A percentile compares a stretch with the other conserved stretches of the same genome.
Conservation (phyloP, 345 rosid genomes). For the Clarkia xantiana region DNA sequence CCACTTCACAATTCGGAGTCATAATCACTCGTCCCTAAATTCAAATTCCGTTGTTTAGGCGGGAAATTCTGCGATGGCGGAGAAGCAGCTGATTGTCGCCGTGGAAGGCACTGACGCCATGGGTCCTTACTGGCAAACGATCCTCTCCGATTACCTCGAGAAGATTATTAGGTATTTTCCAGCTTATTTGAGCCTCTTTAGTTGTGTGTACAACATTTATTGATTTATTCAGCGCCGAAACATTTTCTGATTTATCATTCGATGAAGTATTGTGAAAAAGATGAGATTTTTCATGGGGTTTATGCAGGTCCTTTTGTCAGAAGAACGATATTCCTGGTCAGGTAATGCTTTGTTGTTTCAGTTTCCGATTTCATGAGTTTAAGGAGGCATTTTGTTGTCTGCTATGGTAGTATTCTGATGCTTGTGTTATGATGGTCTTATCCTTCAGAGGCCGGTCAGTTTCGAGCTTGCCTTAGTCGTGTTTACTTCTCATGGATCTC, state of each 20-base stretch:
- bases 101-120: slow-evolving; percentile 86
- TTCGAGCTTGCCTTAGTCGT: slow-evolving; percentile 64
- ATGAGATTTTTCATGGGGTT: neutral
- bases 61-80: slow-evolving; percentile 27
- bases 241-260: slow-evolving; percentile 10
- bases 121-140: slow-evolving; percentile 72
- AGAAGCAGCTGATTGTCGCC: slow-evolving; percentile 74
- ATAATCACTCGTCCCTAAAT: no score
- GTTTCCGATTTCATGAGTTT: neutral
- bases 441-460: slow-evolving; percentile 46
- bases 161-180: slow-evolving; percentile 59
- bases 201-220: neutral
- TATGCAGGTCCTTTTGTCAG: slow-evolving; percentile 60
- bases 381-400: neutral
- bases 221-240: neutral
- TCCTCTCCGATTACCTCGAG: slow-evolving; percentile 71
- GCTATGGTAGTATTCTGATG: neutral
- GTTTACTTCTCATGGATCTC: slow-evolving; percentile 73
- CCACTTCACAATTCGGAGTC: no score
- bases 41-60: no score
- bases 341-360: slow-evolving; percentile 23
- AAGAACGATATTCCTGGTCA: slow-evolving; percentile 49
- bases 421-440: slow-evolving; percentile 5
- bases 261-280: no score
- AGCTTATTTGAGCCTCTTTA: no score